Conservation (phyloP, 495 filamentous ascomycete species). For the Melanomma pulvis-pyrius region DNA sequence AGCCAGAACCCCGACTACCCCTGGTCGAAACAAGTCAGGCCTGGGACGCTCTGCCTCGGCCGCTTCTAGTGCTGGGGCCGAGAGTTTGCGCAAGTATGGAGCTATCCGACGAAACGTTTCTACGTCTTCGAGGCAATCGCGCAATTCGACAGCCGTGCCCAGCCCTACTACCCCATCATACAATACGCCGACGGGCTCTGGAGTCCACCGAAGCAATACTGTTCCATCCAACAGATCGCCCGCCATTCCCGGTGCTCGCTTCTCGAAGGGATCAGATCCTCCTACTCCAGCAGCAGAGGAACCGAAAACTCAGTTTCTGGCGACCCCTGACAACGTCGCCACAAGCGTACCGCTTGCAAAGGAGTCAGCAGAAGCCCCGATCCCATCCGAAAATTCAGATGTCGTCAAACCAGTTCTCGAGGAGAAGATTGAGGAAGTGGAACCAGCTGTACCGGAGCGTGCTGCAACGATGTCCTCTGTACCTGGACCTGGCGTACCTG, state of each 20-base stretch:
- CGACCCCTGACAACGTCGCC: not conserved
- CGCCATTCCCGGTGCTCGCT: conserved; percentile 61
- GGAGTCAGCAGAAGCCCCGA: not conserved
- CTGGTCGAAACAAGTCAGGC: conserved; percentile 55
- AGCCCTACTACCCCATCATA: conserved; percentile 73
- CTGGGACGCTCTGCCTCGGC: conserved; percentile 74
- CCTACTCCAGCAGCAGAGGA: conserved; percentile 40
- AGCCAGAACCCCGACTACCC: conserved; percentile 58
- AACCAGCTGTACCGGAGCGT: not conserved
- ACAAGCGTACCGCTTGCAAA: not conserved
- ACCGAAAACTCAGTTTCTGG: not conserved
- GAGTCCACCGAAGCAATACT: conserved; percentile 89
- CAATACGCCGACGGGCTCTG: conserved; percentile 56
- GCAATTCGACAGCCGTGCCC: conserved; percentile 67
- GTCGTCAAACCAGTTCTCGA: not conserved
- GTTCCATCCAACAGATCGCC: conserved; percentile 92
- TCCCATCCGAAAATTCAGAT: not conserved
- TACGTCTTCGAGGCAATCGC: conserved; percentile 66
- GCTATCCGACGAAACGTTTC: conserved; percentile 84
- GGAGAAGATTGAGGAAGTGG: conserved; percentile 2
- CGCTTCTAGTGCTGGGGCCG: conserved; percentile 81
- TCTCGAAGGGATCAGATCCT: conserved; percentile 51
- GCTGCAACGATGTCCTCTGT: not conserved
- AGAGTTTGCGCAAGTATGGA: conserved; percentile 79
- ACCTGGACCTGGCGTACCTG: too few species aligned